Evolutionary conservation across 805 yeast species (phyloP).

Genomic region (Dipodascopsis uninucleata): DNA sequence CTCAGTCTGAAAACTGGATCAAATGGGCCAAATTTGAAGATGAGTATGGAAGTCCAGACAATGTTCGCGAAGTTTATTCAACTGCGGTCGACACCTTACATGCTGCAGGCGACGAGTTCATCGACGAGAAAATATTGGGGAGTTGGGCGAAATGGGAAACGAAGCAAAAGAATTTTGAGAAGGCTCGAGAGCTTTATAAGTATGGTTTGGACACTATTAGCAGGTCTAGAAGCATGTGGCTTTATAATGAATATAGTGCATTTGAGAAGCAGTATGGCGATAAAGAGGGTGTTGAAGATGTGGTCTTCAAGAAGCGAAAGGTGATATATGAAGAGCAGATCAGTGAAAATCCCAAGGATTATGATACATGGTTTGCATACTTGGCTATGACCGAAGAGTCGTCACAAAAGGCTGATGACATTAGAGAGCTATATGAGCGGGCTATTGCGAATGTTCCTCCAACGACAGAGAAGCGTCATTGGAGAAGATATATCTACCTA

Average conservation of each 20-base stretch:
- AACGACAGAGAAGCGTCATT: slow-evolving; percentile 41
- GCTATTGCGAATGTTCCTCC: slow-evolving; percentile 46
- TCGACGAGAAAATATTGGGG: slow-evolving; percentile 42
- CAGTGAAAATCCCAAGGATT: slow-evolving; percentile 49
- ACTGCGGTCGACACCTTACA: slow-evolving; percentile 56
- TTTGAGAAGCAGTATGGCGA: slow-evolving; percentile 68
- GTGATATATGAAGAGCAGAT: slow-evolving; percentile 52
- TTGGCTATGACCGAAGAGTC: slow-evolving; percentile 49
- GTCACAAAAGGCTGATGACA: slow-evolving; percentile 32
- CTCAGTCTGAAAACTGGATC: slow-evolving; percentile 59
- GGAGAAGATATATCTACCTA: slow-evolving; percentile 68
- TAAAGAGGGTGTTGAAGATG: slow-evolving; percentile 49
- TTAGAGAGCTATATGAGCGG: slow-evolving; percentile 42
- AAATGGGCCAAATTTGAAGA: slow-evolving; percentile 74
- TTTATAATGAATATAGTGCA: slow-evolving; percentile 46
- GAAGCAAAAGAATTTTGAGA: slow-evolving; percentile 53
- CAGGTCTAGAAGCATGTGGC: slow-evolving; percentile 36
- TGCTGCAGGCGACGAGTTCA: slow-evolving; percentile 29
- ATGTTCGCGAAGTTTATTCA: slow-evolving; percentile 63
- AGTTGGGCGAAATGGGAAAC: slow-evolving; percentile 74
- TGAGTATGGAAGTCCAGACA: slow-evolving; percentile 44
- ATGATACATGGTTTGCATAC: slow-evolving; percentile 82
- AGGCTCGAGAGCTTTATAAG: slow-evolving; percentile 57
- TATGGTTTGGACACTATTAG: slow-evolving; percentile 49
- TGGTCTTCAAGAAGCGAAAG: slow-evolving; percentile 53